Evolutionary conservation across 805 yeast genomes (phyloP).

Genomic region (Kodamaea restingae): DNA sequence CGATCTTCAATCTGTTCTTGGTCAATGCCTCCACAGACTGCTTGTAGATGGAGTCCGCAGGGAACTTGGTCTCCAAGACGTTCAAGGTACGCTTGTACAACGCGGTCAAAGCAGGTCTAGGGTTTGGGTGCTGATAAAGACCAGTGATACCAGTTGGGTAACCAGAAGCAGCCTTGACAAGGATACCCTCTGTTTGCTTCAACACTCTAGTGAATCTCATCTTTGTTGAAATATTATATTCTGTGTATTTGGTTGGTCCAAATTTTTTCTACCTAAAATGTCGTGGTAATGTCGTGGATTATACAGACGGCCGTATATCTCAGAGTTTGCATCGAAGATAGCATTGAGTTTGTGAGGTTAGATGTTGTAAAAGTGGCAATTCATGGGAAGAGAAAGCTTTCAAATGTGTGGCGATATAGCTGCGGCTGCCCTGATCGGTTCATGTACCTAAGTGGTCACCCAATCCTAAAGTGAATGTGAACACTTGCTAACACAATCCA

Average conservation of each 20-base stretch:
- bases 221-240: conserved; percentile 6
- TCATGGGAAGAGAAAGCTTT: too few species aligned
- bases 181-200: conserved; percentile 47
- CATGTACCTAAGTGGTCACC: too few species aligned
- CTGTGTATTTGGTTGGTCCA: conserved; percentile 8
- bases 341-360: too few species aligned
- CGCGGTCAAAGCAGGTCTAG: conserved; percentile 71
- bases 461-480: too few species aligned
- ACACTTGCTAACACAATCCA: too few species aligned
- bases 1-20: conserved; percentile 61
- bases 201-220: conserved; percentile 43
- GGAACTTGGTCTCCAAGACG: conserved; percentile 57
- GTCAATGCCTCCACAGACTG: conserved; percentile 72
- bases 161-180: conserved; percentile 57
- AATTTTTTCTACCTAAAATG: conserved; percentile 3
- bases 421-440: too few species aligned
- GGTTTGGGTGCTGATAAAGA: conserved; percentile 73
- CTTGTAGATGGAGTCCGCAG: conserved; percentile 69
- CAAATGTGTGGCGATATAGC: too few species aligned
- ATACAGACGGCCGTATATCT: too few species aligned
- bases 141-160: conserved; percentile 83
- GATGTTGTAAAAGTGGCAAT: too few species aligned
- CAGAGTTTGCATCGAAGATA: too few species aligned
- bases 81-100: conserved; percentile 67
- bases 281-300: not conserved